Percentiles rank a stretch among this genome's conserved stretches.
These are phyloP conservation scores for Barbarea vulgaris DNA, from an alignment of 345 rosid species.

Conservation along the genomic window DNA sequence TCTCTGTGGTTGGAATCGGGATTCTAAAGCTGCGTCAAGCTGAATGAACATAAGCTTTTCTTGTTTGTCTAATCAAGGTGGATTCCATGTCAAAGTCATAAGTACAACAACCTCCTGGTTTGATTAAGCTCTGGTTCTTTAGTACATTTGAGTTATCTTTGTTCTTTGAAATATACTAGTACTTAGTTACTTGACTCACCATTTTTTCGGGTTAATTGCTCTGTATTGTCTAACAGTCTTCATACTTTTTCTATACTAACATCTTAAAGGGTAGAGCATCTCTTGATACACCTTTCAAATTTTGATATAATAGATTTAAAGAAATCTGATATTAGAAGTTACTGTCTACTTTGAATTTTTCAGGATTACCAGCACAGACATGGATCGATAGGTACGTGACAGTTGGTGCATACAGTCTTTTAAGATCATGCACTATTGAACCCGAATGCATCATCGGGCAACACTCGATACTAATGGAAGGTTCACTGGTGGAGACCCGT, in stretches of 20 bases:
- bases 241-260: not conserved
- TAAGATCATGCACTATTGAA: slow-evolving; percentile 93
- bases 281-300: not conserved
- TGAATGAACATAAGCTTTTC: not conserved
- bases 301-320: not conserved
- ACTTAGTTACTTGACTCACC: not conserved
- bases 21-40: slow-evolving; percentile 4
- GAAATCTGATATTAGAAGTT: not conserved
- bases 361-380: slow-evolving; percentile 97
- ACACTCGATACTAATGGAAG: slow-evolving; percentile 97
- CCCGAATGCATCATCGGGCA: slow-evolving; percentile 98
- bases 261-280: not conserved
- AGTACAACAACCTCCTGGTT: not conserved
- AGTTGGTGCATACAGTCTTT: slow-evolving; percentile 80
- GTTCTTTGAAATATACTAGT: not conserved
- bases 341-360: slow-evolving; percentile 15
- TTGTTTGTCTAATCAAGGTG: not conserved
- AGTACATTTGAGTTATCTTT: not conserved
- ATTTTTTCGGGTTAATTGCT: not conserved
- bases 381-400: slow-evolving; percentile 87
- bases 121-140: not conserved
- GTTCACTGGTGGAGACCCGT: slow-evolving; percentile 88
- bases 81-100: not conserved
- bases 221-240: not conserved
- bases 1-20: not conserved